phyloP scores from a whole-genome alignment of 352 stramenopile genomes.

The Salisapilia sapeloensis region DNA sequence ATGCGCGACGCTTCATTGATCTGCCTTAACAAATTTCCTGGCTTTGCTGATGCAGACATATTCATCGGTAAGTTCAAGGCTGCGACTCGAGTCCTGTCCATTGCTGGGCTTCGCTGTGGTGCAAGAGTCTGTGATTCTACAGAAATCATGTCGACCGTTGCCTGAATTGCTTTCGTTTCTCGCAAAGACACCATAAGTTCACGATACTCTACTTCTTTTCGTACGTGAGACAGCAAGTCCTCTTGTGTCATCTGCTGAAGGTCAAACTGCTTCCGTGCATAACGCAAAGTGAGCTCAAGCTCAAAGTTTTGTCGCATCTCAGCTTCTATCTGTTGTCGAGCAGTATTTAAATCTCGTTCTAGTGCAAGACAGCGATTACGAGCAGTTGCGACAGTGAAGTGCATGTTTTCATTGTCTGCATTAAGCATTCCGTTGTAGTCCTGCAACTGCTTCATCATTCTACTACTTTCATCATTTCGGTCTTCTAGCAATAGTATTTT shows the following conservation, averaged over 20 bases:
- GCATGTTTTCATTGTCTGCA: constrained; percentile 23
- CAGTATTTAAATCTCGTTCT: constrained; percentile 11
- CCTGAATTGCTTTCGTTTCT: constrained; percentile 35
- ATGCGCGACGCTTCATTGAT: constrained; percentile 28
- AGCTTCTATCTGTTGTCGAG: constrained; percentile 21
- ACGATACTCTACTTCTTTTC: constrained; percentile 37
- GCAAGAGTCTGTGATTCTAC: constrained; percentile 36
- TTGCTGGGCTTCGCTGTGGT: constrained; percentile 38
- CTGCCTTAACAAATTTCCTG: constrained; percentile 30
- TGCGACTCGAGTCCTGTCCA: constrained; percentile 30
- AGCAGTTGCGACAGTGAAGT: too few relatives aligned
- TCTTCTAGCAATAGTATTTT: constrained; percentile 19
- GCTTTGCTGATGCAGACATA: constrained; percentile 7
- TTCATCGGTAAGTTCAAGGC: constrained; percentile 20
- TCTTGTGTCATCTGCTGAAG: constrained; percentile 27
- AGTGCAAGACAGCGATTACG: too few relatives aligned
- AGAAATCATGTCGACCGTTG: constrained; percentile 19
- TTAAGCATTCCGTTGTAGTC: constrained; percentile 33
- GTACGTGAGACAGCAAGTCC: constrained; percentile 33
- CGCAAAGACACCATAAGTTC: constrained; percentile 41
- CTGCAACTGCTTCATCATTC: constrained; percentile 15
- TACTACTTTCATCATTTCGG: constrained; percentile 20
- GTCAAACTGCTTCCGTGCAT: constrained; percentile 22
- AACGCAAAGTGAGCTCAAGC: constrained; percentile 16
- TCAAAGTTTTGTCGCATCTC: constrained; percentile 26